Conservation (phyloP, 2,329 filamentous ascomycete genomes). For the Tolypocladium tropicale region DNA sequence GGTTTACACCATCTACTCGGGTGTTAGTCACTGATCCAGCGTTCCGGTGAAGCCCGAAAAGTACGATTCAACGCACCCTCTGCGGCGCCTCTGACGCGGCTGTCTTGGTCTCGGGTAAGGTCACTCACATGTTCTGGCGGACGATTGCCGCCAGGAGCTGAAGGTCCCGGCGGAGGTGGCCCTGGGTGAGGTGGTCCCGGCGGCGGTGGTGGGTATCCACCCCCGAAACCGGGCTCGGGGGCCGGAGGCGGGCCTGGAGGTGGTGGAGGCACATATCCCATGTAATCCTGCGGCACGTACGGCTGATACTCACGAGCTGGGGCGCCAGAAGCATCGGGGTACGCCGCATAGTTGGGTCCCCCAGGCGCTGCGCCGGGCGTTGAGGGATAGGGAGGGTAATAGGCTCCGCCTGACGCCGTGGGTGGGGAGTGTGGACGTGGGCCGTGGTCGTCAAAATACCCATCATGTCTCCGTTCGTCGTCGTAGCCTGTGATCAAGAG, state of each 20-base stretch:
- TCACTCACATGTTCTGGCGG: conserved; percentile 35
- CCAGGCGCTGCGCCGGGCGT: conserved; percentile 13
- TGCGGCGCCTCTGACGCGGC: conserved; percentile 15
- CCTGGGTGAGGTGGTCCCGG: conserved; percentile 7
- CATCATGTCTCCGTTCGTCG: conserved; percentile 22
- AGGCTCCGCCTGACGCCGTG: conserved; percentile 40
- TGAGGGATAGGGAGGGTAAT: conserved; percentile 31
- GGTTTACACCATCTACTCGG: conserved; percentile 18
- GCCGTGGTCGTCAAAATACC: conserved; percentile 23
- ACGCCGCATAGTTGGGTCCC: conserved; percentile 7
- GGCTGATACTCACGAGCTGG: conserved; percentile 24
- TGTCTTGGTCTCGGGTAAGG: conserved; percentile 17
- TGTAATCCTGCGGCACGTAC: conserved; percentile 33
- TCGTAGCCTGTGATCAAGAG: conserved; percentile 18
- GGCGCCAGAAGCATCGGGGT: conserved; percentile 16
- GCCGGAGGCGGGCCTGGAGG: conserved; percentile 20
- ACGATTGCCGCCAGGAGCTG: conserved; percentile 19
- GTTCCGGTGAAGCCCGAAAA: conserved; percentile 7
- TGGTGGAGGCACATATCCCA: conserved; percentile 28
- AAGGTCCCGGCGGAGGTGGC: conserved; percentile 21
- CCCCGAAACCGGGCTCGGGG: conserved; percentile 4
- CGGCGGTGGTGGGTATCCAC: conserved; percentile 13
- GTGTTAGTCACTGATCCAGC: conserved; percentile 10
- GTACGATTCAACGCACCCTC: conserved; percentile 27
- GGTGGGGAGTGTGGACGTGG: conserved; percentile 34